Evolutionary conservation across 2,329 filamentous ascomycete genomes (phyloP), one percentile per base, ranked within the genome.

Genomic region (Aspergillus chevalieri): DNA sequence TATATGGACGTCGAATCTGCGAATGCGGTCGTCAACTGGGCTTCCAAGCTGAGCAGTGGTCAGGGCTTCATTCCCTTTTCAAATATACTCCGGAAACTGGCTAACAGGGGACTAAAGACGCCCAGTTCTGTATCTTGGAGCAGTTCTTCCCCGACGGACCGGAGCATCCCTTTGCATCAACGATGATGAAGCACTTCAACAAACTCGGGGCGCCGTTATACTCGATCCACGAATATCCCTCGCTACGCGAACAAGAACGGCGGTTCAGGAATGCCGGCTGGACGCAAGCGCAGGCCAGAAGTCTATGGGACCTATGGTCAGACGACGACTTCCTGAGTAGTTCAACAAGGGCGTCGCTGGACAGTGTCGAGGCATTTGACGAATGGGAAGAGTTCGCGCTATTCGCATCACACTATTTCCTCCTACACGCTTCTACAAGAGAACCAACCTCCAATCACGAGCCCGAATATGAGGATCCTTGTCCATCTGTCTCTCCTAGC

Each of bases 341-440:
- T 1, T 68, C 76, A 1, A 78, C 88, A 53, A 79, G 88, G 54
- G 72, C 65, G 33, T 71, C 71, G 9, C 70, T 96, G 12, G 85
- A 95, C 58, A 63, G 72, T 1, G 69, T 90, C 14, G 92, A 96
- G 62, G 83, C 86, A 1, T 96, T 97, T 63, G 92, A 97, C 66
- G 91, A 96, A 69, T 95, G 89, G 89, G 92, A 97, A 68, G 92
- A 96, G 61, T 90, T 96, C 63, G 84, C 86, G 2, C 74, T 95
- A 1, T 95, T 94, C 66, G 83, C 81, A 2, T 83, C 84, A 30
- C 91, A 96, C 68, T 95, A 95, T 67, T 87, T 91, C 58, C 71
- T 96, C 41, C 75, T 95, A 7, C 75, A 82, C 46, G 88, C 89
- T 12, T 77, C 73, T 39, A 81, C 59, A 54, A 24, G 44, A 47